Percentiles rank a stretch among this genome's conserved stretches.
Evolutionary conservation across 192 early-diverging fungal species (phyloP).

Genomic region (Neocallimastix lanati): DNA sequence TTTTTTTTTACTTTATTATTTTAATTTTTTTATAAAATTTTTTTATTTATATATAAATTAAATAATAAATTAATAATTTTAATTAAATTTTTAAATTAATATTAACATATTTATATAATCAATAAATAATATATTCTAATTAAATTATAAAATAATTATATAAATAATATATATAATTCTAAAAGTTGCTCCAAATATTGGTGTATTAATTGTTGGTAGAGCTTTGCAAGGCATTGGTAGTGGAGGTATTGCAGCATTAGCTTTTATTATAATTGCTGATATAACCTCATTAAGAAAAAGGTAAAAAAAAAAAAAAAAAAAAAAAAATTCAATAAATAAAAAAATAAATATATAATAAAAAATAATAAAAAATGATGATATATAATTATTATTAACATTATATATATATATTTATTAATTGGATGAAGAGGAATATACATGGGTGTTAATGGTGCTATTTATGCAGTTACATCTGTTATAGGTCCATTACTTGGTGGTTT

Average conservation of each 20-base stretch:
- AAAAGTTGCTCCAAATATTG: conserved; percentile 31
- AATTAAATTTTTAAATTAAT: no score
- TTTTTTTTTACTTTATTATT: no score
- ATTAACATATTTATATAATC: no score
- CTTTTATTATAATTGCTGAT: conserved; percentile 52
- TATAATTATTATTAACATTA: background rate
- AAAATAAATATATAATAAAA: no score
- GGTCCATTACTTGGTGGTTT: conserved; percentile 75
- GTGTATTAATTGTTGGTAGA: conserved; percentile 43
- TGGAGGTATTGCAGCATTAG: conserved; percentile 37
- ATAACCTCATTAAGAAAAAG: conserved; percentile 40
- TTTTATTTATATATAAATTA: no score
- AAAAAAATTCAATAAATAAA: no score
- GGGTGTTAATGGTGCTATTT: conserved; percentile 28
- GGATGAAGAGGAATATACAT: background rate
- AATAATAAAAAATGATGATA: no score
- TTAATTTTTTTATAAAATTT: no score
- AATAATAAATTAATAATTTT: no score
- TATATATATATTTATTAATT: background rate
- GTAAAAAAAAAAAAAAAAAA: conserved; percentile 27
- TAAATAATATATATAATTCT: no score
- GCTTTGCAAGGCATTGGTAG: conserved; percentile 46
- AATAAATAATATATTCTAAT: no score
- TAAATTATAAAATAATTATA: no score
- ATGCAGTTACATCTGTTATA: conserved; percentile 42